A percentile compares a stretch with the other conserved stretches of the same genome.
These are phyloP conservation scores for Vigna mungo DNA, from an alignment of 306 rosid genomes.

Conservation along the genomic window DNA sequence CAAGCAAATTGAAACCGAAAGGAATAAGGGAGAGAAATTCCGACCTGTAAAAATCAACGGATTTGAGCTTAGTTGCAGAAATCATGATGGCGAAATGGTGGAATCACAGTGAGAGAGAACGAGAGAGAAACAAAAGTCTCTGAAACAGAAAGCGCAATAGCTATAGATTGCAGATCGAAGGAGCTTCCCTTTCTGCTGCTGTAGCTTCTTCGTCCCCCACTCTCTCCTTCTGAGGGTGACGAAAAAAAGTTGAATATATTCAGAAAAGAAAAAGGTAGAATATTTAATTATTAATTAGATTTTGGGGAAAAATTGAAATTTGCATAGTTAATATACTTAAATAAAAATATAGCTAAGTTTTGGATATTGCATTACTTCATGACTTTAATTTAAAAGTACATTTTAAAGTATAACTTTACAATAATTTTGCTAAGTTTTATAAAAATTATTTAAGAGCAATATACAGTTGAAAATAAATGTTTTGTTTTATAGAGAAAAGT, in stretches of 20 bases:
- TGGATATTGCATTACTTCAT: neutral
- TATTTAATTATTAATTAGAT: neutral
- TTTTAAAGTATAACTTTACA: no score
- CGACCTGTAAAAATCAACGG: conserved; percentile 97
- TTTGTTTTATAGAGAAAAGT: no score
- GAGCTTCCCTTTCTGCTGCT: conserved; percentile 38
- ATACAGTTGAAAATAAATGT: no score
- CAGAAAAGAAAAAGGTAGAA: neutral
- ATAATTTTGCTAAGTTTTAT: no score
- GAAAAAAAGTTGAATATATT: no score
- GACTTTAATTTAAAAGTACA: neutral
- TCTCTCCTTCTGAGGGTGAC: neutral
- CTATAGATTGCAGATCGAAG: conserved; percentile 50
- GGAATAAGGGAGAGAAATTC: conserved; percentile 46
- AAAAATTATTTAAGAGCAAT: no score
- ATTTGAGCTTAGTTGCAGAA: conserved; percentile 82
- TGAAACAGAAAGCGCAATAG: conserved; percentile 30
- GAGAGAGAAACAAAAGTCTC: conserved; percentile 40
- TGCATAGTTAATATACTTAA: neutral
- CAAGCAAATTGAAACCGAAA: conserved; percentile 17
- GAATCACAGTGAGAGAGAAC: neutral
- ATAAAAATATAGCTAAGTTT: neutral
- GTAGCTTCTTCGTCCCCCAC: conserved; percentile 15
- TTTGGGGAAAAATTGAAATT: neutral
- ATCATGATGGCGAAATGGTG: conserved; percentile 61